Conservation (phyloP, 78 protist species). For the Dictyostelium brefeldianum region DNA sequence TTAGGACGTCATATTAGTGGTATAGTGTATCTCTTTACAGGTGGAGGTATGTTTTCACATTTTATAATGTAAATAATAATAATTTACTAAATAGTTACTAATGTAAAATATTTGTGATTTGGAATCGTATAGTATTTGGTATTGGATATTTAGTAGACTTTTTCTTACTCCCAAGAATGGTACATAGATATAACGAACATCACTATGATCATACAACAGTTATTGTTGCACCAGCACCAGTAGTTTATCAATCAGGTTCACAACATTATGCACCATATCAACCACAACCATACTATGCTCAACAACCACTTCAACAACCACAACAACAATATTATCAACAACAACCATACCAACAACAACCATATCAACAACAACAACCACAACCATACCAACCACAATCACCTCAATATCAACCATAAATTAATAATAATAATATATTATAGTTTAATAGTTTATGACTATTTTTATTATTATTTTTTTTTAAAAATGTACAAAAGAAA, state of each 20-base stretch:
- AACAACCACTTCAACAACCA: constrained; percentile 30
- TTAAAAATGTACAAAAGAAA: too few relatives aligned
- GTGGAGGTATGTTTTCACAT: constrained; percentile 36
- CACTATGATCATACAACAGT: constrained; percentile 34
- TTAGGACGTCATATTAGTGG: constrained; percentile 37
- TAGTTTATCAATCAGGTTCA: constrained; percentile 51
- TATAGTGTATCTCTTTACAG: constrained; percentile 53
- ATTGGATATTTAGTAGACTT: constrained; percentile 67
- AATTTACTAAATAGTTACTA: background rate
- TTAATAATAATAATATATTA: background rate
- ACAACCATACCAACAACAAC: constrained; percentile 45
- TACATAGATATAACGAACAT: constrained; percentile 41
- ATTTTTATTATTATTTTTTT: too few relatives aligned
- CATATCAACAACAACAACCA: constrained; percentile 13
- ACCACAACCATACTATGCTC: constrained; percentile 79
- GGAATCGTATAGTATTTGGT: too few relatives aligned
- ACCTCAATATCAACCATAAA: constrained; percentile 40
- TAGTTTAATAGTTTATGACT: too few relatives aligned
- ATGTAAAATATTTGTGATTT: too few relatives aligned
- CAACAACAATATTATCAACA: constrained; percentile 47
- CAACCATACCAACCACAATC: constrained; percentile 33
- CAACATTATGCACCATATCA: constrained; percentile 41
- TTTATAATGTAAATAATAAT: background rate
- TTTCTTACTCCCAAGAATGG: constrained; percentile 16
- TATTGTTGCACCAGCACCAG: constrained; percentile 63